Percentiles rank a stretch among this genome's conserved stretches.
These are phyloP conservation scores for Globisporangium nodosum DNA, from an alignment of 352 stramenopile genomes.

Conservation along the genomic window DNA sequence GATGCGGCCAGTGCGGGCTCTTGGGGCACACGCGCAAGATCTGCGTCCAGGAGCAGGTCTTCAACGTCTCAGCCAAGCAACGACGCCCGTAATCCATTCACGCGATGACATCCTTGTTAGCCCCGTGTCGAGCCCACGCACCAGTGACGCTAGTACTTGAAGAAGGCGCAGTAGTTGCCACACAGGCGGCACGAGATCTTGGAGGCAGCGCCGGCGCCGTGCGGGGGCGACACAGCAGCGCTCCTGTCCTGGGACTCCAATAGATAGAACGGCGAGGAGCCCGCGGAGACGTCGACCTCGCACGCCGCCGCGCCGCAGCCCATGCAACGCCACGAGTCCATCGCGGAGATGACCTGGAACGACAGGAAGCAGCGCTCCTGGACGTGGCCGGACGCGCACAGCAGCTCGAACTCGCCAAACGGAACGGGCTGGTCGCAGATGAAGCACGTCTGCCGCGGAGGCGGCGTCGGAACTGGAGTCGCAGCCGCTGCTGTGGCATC, in stretches of 20 bases:
- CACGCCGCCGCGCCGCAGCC: conserved; percentile 59
- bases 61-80: not conserved
- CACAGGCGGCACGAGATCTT: conserved; percentile 67
- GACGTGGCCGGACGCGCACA: conserved; percentile 52
- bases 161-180: conserved; percentile 75
- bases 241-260: conserved; percentile 19
- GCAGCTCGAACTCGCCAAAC: conserved; percentile 57
- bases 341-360: conserved; percentile 54
- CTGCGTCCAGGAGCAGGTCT: not conserved
- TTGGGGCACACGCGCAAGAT: conserved; percentile 5
- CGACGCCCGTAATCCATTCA: not conserved
- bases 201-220: not conserved
- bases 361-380: conserved; percentile 76
- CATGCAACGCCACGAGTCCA: conserved; percentile 82
- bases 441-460: conserved; percentile 55
- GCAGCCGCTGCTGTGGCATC: not conserved
- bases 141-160: conserved; percentile 36
- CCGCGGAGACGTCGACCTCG: conserved; percentile 40
- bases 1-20: conserved; percentile 8
- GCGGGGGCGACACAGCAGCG: not conserved
- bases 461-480: conserved; percentile 21
- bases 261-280: conserved; percentile 58
- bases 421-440: conserved; percentile 59
- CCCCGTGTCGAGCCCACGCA: not conserved
- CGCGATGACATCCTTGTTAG: not conserved